A percentile compares a stretch with the other conserved stretches of the same genome.
Conservation (phyloP, 148 eudicot genomes). For the Persicaria tinctoria region DNA sequence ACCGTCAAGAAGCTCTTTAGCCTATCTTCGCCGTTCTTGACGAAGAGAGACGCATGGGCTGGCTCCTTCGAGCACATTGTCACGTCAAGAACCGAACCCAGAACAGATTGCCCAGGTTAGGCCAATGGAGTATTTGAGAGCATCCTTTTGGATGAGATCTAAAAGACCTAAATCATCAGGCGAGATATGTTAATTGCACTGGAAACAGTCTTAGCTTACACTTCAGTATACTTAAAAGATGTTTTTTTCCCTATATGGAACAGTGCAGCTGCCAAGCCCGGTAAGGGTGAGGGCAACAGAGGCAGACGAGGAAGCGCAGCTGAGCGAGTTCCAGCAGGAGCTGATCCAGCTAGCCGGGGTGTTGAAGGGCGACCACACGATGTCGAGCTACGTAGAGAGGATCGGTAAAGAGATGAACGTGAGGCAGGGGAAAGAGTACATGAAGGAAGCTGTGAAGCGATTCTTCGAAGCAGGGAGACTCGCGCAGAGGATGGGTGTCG, state of each 20-base stretch:
- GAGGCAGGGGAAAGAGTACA: slow-evolving; percentile 60
- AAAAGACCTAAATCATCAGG: no score
- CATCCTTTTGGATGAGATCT: no score
- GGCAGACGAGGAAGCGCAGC: slow-evolving; percentile 60
- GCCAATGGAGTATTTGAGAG: no score
- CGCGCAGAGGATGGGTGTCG: slow-evolving; percentile 64
- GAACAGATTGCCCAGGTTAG: slow-evolving; percentile 71
- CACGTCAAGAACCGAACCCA: slow-evolving; percentile 36
- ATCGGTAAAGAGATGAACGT: slow-evolving; percentile 54
- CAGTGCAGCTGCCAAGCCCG: slow-evolving; percentile 68
- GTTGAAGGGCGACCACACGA: slow-evolving; percentile 60
- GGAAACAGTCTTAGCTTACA: no score
- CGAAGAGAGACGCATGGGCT: slow-evolving; percentile 85
- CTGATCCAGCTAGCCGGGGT: slow-evolving; percentile 75
- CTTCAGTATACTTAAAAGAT: no score
- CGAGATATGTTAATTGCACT: no score
- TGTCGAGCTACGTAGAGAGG: slow-evolving; percentile 36
- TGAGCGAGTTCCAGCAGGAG: slow-evolving; percentile 81
- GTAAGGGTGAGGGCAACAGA: slow-evolving; percentile 51
- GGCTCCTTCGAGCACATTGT: slow-evolving; percentile 62
- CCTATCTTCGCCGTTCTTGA: slow-evolving; percentile 48
- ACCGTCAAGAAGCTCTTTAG: slow-evolving; percentile 73
- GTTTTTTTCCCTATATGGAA: background rate
- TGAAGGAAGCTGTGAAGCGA: slow-evolving; percentile 59
- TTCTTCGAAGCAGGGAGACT: slow-evolving; percentile 59